Evolutionary conservation across 371 early-diverging fungal species (phyloP), one percentile per base, ranked within the genome.

Genomic region (Saksenaea oblongispora): DNA sequence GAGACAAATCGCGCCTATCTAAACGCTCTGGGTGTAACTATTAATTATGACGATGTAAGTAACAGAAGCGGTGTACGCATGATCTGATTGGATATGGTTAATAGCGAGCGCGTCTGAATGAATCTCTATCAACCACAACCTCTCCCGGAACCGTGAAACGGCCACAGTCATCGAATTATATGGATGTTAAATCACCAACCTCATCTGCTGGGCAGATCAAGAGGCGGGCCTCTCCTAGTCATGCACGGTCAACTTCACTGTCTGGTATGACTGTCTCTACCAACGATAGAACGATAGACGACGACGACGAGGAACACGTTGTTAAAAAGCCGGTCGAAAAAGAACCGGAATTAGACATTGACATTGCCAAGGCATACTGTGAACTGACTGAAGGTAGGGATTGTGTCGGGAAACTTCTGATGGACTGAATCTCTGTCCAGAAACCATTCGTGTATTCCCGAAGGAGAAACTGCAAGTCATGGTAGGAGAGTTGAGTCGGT

Each of bases 371-470:
- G 63, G 83, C 80, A 4, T 83, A 80, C 62, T 78, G 79, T 57
- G 83, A 82, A 65, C 55, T 82, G 24, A 82, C 83, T 10, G 80
- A 82, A 71, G 82, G 82, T 81, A 76, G 61, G 17, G 7, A 0
- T 51, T 26, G 5, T 14, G 34, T 10, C 10, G 27, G 18, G 22
- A 14, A n/a, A n/a, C n/a, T n/a, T n/a, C 24, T 28, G 22, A 18
- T 10, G 36, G 10, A 17, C 41, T 53, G 14, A 34, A 14, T 42
- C 13, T 31, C 26, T 2, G 26, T 39, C 14, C 66, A 87, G 89
- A 87, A 73, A 82, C 82, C 5, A 76, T 88, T 26, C 84, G 85
- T 4, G 76, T 82, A 8, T 87, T 84, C 63, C 85, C 86, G 1
- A 76, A 80, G 34, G 82, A 80, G 1, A 84, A 88, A 66, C 66